Base-by-base conservation (phyloP, 768 basidiomycete species). In the Leccinellum rugosiceps region DNA sequence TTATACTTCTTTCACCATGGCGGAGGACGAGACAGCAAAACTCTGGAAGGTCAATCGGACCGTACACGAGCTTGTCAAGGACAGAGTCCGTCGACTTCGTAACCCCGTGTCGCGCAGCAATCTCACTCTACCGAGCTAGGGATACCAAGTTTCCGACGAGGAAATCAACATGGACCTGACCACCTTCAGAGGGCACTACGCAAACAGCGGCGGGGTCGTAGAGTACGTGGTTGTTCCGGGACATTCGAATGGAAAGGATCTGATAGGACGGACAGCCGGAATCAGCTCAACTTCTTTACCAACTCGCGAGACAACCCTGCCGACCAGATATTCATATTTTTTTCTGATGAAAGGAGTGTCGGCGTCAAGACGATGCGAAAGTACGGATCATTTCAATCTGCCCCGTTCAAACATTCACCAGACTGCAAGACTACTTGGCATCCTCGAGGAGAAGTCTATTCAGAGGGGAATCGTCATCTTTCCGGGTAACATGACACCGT, bases 291-390 rank as follows among this genome's bases (percentile, higher is more conserved):
- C 71, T 98, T 98, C 79, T 92, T 87, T 73, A 93, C 94, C 11
- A 86, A 88, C 62, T 83, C 85, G 15, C 77, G 78, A 57, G 75
- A 77, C 13, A 87, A 90, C 63, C 77, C 83, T 25, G 73, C 75
- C 9, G 87, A 94, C 65, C 88, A 91, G 72, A 92, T 99, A 66
- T 98, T 92, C 65, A 79, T 98, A 19, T 98, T 91, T 72, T 99
- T 96, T 75, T 87, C 93, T n/a, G 94, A 95, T 47, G 97, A 98
- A 74, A 83, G 79, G 72, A 93, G 92, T 66, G 97, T 98, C 7
- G 92, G 94, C 58, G 94, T 98, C 45, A 96, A 97, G 74, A 93
- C 94, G 4, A 98, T 98, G 93, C 80, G 94, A 77, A 96, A 94
- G 96, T 97, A 72, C 54, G 88, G 30, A 51, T 30, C 30, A 50